phyloP scores from a whole-genome alignment of 2,329 filamentous ascomycete species.

The Fusarium piperis region DNA sequence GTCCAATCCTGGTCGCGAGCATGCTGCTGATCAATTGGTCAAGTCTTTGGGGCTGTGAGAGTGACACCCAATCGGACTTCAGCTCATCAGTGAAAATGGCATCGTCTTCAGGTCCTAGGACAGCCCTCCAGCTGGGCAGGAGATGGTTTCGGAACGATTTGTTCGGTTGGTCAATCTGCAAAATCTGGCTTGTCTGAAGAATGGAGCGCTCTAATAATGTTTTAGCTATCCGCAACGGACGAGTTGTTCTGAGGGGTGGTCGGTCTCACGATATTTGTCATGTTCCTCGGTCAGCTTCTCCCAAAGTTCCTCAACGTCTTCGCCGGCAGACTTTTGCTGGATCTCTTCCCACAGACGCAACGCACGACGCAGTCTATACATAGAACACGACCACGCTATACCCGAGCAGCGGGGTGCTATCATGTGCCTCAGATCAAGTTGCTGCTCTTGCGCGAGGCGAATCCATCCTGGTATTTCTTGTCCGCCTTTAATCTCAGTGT shows the following conservation, averaged over 20 bases:
- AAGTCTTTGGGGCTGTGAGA: conserved; percentile 5
- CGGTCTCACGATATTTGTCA: not conserved
- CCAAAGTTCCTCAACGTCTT: not conserved
- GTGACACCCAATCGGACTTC: conserved; percentile 10
- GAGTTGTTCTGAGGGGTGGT: not conserved
- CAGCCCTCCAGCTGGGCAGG: not conserved
- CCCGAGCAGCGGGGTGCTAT: not conserved
- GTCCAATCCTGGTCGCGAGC: not conserved
- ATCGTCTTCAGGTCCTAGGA: not conserved
- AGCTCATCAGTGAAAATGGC: not conserved
- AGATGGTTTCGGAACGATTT: not conserved
- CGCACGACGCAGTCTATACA: not conserved
- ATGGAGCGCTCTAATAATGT: not conserved
- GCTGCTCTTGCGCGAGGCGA: not conserved
- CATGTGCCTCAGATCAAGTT: conserved; percentile 2
- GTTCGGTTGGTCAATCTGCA: conserved; percentile 1
- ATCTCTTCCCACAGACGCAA: not conserved
- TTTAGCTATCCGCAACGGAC: not conserved
- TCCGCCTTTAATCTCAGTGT: not conserved
- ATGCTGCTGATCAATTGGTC: conserved; percentile 5
- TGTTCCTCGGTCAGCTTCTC: not conserved
- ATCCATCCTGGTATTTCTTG: not conserved
- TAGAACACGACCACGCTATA: not conserved
- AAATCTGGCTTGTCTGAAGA: not conserved
- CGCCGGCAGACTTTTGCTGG: not conserved